Percentiles rank a stretch among this genome's conserved stretches.
Conservation (phyloP, 495 filamentous ascomycete species). For the Neurospora sp. region DNA sequence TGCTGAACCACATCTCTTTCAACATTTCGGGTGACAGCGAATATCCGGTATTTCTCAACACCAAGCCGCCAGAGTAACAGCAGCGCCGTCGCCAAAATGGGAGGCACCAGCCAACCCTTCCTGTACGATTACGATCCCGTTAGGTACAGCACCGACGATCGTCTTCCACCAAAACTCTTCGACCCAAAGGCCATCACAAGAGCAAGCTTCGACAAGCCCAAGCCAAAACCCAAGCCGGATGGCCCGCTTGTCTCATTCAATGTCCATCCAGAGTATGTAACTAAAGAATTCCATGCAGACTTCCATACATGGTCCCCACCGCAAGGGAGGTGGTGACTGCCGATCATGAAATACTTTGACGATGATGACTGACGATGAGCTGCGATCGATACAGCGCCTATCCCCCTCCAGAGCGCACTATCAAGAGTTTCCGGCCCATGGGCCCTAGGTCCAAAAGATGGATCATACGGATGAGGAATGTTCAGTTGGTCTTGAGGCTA, state of each 20-base stretch:
- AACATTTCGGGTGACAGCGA: background rate
- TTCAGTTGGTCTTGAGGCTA: constrained; percentile 57
- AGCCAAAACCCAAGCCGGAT: constrained; percentile 55
- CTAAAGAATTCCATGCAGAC: constrained; percentile 12
- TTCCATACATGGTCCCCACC: background rate
- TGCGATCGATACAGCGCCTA: background rate
- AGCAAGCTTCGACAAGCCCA: constrained; percentile 53
- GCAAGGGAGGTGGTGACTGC: background rate
- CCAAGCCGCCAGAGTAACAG: background rate
- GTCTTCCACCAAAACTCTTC: constrained; percentile 49
- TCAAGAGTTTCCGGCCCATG: constrained; percentile 46
- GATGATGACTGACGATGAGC: background rate
- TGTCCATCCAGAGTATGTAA: constrained; percentile 68
- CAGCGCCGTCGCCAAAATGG: constrained; percentile 32
- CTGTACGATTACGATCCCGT: constrained; percentile 51
- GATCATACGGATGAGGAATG: constrained; percentile 52
- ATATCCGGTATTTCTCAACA: background rate
- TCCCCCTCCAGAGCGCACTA: constrained; percentile 5
- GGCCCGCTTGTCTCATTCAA: constrained; percentile 72
- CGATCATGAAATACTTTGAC: background rate
- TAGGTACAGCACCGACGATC: constrained; percentile 28
- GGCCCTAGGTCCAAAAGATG: constrained; percentile 53
- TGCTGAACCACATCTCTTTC: background rate
- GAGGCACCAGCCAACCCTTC: constrained; percentile 57
- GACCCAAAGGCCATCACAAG: constrained; percentile 76